Evolutionary conservation across 1,139 yeast genomes (phyloP).

Genomic region (Geotrichum siamense): DNA sequence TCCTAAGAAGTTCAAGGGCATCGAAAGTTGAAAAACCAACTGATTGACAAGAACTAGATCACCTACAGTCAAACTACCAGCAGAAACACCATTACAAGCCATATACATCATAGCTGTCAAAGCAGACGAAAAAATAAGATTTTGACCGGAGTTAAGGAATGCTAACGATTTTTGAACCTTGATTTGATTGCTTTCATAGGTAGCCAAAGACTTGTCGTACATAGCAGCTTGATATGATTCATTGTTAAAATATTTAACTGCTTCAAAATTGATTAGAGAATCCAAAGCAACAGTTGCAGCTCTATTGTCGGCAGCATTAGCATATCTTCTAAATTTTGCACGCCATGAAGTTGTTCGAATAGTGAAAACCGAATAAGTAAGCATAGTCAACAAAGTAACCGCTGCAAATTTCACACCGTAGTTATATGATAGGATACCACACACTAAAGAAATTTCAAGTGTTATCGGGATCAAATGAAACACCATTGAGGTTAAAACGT

Average conservation of each 20-base stretch:
- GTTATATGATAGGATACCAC: slow-evolving; percentile 88
- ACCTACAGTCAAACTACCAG: slow-evolving; percentile 82
- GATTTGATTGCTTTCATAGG: slow-evolving; percentile 74
- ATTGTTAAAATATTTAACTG: slow-evolving; percentile 90
- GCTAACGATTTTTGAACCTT: slow-evolving; percentile 92
- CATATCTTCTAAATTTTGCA: slow-evolving; percentile 81
- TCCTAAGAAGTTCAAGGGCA: slow-evolving; percentile 89
- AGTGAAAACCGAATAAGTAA: slow-evolving; percentile 78
- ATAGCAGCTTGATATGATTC: slow-evolving; percentile 72
- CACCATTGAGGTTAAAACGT: slow-evolving; percentile 90
- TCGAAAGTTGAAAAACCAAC: slow-evolving; percentile 88
- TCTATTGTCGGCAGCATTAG: slow-evolving; percentile 88
- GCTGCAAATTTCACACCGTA: slow-evolving; percentile 88
- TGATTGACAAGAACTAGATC: slow-evolving; percentile 95
- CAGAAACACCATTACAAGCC: slow-evolving; percentile 93
- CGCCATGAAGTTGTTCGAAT: slow-evolving; percentile 95
- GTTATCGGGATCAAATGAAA: slow-evolving; percentile 91
- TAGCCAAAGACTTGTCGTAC: slow-evolving; percentile 67
- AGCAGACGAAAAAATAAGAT: slow-evolving; percentile 82
- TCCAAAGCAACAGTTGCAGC: slow-evolving; percentile 94
- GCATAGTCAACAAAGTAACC: slow-evolving; percentile 81
- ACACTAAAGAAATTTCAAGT: slow-evolving; percentile 84
- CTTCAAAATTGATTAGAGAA: slow-evolving; percentile 87
- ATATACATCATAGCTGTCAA: slow-evolving; percentile 96
- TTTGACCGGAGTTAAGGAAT: slow-evolving; percentile 86